Base-by-base conservation (phyloP, 2,329 filamentous ascomycete genomes). In the Diaporthe citrichinensis region DNA sequence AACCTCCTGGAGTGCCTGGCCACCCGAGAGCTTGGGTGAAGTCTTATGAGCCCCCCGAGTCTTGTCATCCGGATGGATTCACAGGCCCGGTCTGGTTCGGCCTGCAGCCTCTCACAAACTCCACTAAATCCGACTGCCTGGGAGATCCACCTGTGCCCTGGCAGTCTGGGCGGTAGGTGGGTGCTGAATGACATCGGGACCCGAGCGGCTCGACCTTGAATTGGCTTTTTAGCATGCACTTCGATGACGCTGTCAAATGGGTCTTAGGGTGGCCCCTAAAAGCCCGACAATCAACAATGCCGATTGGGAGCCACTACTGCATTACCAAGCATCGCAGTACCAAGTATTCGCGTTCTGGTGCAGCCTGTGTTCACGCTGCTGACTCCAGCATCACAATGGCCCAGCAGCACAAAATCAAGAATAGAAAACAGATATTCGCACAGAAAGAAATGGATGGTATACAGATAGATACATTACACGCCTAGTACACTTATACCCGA, bases 201-300 rank as follows among this genome's bases (percentile, higher is more conserved):
- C 34, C 49, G 46, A n/a, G 65, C 31, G n/a, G 59, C 59, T 65
- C 8, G 41, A 20, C 14, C 34, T n/a, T 23, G 34, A 69, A 55
- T 69, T 69, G 65, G 36, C 49, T 41, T 55, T 55, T 25, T 41
- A 15, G n/a, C 6, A 10, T 41, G 34, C 46, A 55, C n/a, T 69
- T 69, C 49, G 14, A 69, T 69, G 65, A 69, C 65, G 65, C 49
- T 69, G 65, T 69, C 49, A 55, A 69, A 39, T 28, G 23, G 49
- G 53, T 17, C 53, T n/a, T 23, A 3, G 53, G 53, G 53, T 7
- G 55, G 46, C 36, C 49, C 12, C 8, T 20, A 23, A 23, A 25
- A 25, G 62, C 46, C 46, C 23, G 12, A 55, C 14, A 12, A 28
- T 15, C 2, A 6, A 55, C 28, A 34, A 20, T 57, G 31, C 62